A percentile compares a stretch with the other conserved stretches of the same genome.
Evolutionary conservation across 2,329 filamentous ascomycete species (phyloP).

Genomic region (Pestalotiopsis sp.): DNA sequence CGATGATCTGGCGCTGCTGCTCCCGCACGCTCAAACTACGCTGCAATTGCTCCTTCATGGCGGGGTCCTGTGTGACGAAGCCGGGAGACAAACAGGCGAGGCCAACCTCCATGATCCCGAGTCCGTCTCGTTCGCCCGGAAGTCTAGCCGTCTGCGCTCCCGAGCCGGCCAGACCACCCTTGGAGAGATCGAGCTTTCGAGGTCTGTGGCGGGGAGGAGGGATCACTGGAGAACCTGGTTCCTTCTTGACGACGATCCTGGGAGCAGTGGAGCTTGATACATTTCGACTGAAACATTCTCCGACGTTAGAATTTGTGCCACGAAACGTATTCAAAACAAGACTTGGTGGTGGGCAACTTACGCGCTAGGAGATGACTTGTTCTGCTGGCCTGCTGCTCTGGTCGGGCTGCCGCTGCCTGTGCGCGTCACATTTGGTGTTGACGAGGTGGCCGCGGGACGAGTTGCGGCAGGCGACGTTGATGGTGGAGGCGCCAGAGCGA

Average conservation of each 20-base stretch:
- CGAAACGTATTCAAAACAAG: neutral
- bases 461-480: slow-evolving; percentile 48
- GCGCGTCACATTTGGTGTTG: slow-evolving; percentile 45
- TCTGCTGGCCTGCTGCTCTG: slow-evolving; percentile 34
- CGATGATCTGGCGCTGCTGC: slow-evolving; percentile 93
- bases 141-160: slow-evolving; percentile 67
- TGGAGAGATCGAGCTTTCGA: slow-evolving; percentile 77
- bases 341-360: slow-evolving; percentile 43
- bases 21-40: slow-evolving; percentile 92
- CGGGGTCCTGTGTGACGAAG: slow-evolving; percentile 94
- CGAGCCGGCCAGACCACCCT: slow-evolving; percentile 54
- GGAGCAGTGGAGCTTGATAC: slow-evolving; percentile 54
- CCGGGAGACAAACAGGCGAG: slow-evolving; percentile 93
- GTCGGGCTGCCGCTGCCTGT: slow-evolving; percentile 59
- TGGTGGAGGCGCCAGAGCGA: slow-evolving; percentile 31
- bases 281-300: slow-evolving; percentile 48
- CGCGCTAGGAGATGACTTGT: slow-evolving; percentile 61
- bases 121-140: slow-evolving; percentile 76
- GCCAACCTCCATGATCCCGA: slow-evolving; percentile 89
- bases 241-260: slow-evolving; percentile 95
- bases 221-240: slow-evolving; percentile 85
- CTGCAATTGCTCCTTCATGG: slow-evolving; percentile 93
- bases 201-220: slow-evolving; percentile 74
- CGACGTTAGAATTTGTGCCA: slow-evolving; percentile 30
- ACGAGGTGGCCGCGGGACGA: slow-evolving; percentile 41